Percentiles rank a stretch among this genome's conserved stretches.
These are phyloP conservation scores for Kuraishia cidri DNA, from an alignment of 805 yeast species.

Conservation along the genomic window DNA sequence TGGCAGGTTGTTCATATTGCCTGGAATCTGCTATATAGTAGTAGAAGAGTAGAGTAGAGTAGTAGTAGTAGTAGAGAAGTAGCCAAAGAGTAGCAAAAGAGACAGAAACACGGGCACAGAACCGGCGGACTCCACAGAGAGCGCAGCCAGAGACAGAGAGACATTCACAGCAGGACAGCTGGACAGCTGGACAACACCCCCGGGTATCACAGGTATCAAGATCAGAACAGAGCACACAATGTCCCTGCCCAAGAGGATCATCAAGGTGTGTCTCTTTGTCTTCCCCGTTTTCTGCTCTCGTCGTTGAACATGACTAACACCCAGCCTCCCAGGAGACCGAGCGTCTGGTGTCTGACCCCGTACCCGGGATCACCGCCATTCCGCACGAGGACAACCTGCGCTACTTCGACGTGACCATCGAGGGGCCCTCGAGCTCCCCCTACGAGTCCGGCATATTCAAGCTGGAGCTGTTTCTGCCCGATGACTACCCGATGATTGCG, in stretches of 20 bases:
- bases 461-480: conserved; percentile 84
- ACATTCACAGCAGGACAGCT: no score
- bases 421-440: conserved; percentile 88
- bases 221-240: no score
- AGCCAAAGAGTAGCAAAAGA: no score
- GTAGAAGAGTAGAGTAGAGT: no score
- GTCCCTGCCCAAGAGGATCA: conserved; percentile 85
- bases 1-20: no score
- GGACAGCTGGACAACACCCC: no score
- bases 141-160: no score
- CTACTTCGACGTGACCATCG: conserved; percentile 84
- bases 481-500: conserved; percentile 97
- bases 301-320: conserved; percentile 1
- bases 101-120: no score
- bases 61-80: no score
- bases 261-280: conserved; percentile 51
- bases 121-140: no score
- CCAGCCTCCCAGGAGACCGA: conserved; percentile 64
- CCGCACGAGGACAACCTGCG: conserved; percentile 94
- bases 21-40: no score
- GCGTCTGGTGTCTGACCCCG: conserved; percentile 86
- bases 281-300: neutral
- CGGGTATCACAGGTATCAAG: no score
- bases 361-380: conserved; percentile 86
- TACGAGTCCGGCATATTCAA: conserved; percentile 77